Evolutionary conservation across 2,329 filamentous ascomycete species (phyloP), one percentile per base, ranked within the genome.

Genomic region (Colletotrichum sp.): DNA sequence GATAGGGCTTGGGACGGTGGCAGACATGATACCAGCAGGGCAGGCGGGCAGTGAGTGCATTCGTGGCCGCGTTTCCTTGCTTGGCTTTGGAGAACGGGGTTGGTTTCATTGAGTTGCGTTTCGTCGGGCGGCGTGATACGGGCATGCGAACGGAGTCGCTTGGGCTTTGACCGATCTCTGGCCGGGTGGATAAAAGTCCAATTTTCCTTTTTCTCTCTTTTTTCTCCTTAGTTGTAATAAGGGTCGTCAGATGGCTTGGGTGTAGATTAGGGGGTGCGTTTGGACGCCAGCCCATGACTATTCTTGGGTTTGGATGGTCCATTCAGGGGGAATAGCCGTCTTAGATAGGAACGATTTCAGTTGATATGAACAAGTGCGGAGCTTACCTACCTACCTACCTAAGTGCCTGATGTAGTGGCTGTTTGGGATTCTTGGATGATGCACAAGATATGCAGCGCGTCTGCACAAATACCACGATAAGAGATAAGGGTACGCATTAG

Each of bases 41-140:
- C 43, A 51, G 43, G n/a, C 33, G 47, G 36, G 70, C 61, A 34
- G 69, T 64, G 29, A 73, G 47, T 73, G 72, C 72, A 73, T 64
- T 73, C 69, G 71, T 62, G 66, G 51, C 59, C 57, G 71, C 62
- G 51, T 68, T 74, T 73, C 59, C 51, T 65, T 72, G 24, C 51
- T 73, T 72, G 31, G 55, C 69, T 74, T 74, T 73, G 69, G 62
- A 70, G 68, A 70, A 70, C 36, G 59, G 59, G 62, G 47, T 66
- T 66, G 38, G 66, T 63, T 62, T 58, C 58, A 59, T 69, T 69
- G 31, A 33, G 66, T 63, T 69, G 51, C 38, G 65, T 38, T 69
- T 63, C 43, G 21, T 69, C 59, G 64, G 59, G 64, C 65, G 51
- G 72, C 47, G 69, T 72, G 63, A 47, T 73, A 47, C 29, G 69